A percentile compares a stretch with the other conserved stretches of the same genome.
These are phyloP conservation scores for Breviolum minutum DNA, from an alignment of 73 alveolate genomes.

Conservation along the genomic window DNA sequence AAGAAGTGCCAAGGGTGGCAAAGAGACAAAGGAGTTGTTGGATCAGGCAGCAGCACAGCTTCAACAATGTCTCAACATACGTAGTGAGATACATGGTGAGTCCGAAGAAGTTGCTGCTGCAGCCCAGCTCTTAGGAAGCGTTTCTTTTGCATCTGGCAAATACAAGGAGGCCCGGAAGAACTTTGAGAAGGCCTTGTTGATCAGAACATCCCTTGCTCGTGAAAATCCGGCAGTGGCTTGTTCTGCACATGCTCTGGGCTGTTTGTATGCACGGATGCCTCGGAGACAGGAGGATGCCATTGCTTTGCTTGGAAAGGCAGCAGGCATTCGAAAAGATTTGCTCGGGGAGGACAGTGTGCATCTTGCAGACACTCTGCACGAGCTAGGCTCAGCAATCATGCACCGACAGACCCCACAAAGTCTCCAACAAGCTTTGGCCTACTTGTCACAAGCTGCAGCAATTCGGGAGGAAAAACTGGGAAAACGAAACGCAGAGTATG, in stretches of 20 bases:
- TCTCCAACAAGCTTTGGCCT: slow-evolving; percentile 18
- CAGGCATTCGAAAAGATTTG: slow-evolving; percentile 32
- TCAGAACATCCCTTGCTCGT: not conserved
- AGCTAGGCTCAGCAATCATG: slow-evolving; percentile 43
- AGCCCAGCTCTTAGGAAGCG: slow-evolving; percentile 58
- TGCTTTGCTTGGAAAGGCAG: slow-evolving; percentile 52
- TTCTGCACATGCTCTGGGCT: slow-evolving; percentile 76
- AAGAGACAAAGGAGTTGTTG: not conserved
- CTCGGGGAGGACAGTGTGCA: slow-evolving; percentile 61
- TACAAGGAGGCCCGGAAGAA: slow-evolving; percentile 35
- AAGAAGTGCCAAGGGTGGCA: not conserved
- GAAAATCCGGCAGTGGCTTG: slow-evolving; percentile 31
- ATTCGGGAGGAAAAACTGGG: slow-evolving; percentile 55
- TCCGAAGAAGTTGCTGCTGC: slow-evolving; percentile 66
- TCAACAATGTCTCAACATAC: slow-evolving; percentile 55
- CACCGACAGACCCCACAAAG: not conserved
- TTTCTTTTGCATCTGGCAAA: slow-evolving; percentile 18
- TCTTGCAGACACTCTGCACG: slow-evolving; percentile 78
- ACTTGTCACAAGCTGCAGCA: slow-evolving; percentile 67
- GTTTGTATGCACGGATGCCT: slow-evolving; percentile 36
- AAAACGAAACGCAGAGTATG: slow-evolving; percentile 5
- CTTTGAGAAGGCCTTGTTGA: slow-evolving; percentile 55
- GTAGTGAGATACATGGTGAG: slow-evolving; percentile 43
- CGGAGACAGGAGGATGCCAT: slow-evolving; percentile 34
- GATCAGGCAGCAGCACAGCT: slow-evolving; percentile 28